These are phyloP conservation scores for Neonothopanus nambi DNA, from an alignment of 1,284 basidiomycete genomes.

Conservation along the genomic window DNA sequence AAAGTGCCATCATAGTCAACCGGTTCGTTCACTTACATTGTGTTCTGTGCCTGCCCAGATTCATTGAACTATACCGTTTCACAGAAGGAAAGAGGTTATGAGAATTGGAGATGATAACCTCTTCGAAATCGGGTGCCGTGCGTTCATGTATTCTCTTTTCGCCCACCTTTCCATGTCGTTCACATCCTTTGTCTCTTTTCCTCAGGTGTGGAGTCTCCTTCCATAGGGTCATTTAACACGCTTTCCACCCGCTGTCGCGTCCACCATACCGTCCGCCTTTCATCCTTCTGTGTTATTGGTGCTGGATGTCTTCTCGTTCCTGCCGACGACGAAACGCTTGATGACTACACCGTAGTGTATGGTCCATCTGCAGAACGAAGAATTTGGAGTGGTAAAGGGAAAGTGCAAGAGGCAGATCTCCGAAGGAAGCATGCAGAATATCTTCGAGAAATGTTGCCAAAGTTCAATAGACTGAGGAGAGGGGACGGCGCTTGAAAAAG, in stretches of 20 bases:
- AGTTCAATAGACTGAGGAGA: constrained; percentile 74
- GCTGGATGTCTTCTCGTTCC: constrained; percentile 76
- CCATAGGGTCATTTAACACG: constrained; percentile 83
- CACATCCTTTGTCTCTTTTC: background rate
- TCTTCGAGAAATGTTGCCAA: constrained; percentile 85
- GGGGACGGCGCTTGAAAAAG: constrained; percentile 50
- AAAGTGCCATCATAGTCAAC: constrained; percentile 86
- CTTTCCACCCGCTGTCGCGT: constrained; percentile 80
- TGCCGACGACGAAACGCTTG: constrained; percentile 72
- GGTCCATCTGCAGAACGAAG: constrained; percentile 74
- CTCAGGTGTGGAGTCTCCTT: constrained; percentile 80
- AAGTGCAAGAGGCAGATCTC: constrained; percentile 80
- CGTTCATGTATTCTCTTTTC: constrained; percentile 31
- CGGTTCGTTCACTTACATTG: constrained; percentile 41
- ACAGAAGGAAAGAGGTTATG: constrained; percentile 81
- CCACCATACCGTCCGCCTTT: constrained; percentile 76
- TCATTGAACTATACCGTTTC: background rate
- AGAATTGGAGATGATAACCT: constrained; percentile 89
- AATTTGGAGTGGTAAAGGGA: constrained; percentile 84
- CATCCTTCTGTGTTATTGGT: constrained; percentile 81
- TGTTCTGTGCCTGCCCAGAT: background rate
- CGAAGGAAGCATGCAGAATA: constrained; percentile 90
- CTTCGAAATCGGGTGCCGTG: constrained; percentile 90
- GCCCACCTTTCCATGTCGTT: background rate
- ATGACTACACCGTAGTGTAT: constrained; percentile 86